Evolutionary conservation across 2,329 filamentous ascomycete species (phyloP), one percentile per base, ranked within the genome.

Genomic region (Sphaceloma murrayae): DNA sequence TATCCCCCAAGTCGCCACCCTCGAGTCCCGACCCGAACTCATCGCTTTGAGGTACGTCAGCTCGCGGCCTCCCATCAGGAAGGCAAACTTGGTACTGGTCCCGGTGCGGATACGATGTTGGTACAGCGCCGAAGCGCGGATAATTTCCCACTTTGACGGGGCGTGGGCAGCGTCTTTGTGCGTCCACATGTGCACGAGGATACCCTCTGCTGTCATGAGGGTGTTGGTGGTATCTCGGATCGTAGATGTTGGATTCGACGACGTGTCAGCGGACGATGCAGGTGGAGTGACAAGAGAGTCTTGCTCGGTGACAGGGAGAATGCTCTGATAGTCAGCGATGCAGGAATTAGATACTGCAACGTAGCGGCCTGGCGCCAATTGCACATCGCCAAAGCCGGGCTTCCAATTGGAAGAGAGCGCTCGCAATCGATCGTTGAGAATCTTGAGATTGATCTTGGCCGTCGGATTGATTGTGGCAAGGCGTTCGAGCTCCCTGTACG

Each of bases 71-170:
- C 66, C 66, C 50, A 68, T 59, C 17, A 52, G 48, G 34, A 62
- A 67, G 1, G 64, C 56, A 21, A 69, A 60, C 0, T 50, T 49
- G 4, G 50, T 48, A 2, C 45, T 42, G 5, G 8, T 45, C 17
- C 33, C 45, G 2, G 27, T 22, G 10, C 52, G 51, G 3, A 49
- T 49, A 4, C 55, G 52, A 13, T 57, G 57, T 0, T 39, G 47
- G 3, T 65, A 66, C 2, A 69, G 44, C 1, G 62, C 55, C 1
- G 68, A 72, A 1, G 70, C 70, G 34, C 64, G 67, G 4, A 74
- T 52, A 0, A 62, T 48, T 1, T 67, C 61, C 72, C 72, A 74
- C 0, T 49, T 16, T 14, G 53, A 26, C 8, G 45, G 13, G 2
- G 34, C 21, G 21, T 52, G 34, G 2, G 38, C 16, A 3, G 54